phyloP scores from a whole-genome alignment of 2,329 filamentous ascomycete species.

The Chaetomiaceae sp. region DNA sequence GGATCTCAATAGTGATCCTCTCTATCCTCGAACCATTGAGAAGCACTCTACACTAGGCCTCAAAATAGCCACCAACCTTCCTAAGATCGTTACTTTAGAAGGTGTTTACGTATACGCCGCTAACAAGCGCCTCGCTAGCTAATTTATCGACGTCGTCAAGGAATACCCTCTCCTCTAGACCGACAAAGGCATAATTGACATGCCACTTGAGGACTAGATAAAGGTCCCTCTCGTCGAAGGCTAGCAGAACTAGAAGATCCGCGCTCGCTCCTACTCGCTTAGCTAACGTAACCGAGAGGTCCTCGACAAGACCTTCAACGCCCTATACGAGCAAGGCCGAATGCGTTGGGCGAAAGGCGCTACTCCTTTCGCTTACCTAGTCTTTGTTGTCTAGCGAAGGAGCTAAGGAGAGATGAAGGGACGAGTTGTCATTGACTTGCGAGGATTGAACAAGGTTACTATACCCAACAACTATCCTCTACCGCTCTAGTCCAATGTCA shows the following conservation, averaged over 20 bases:
- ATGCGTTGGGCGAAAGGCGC: no score
- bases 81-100: background rate
- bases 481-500: no score
- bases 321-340: background rate
- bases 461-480: conserved; percentile 1
- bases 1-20: background rate
- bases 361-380: background rate
- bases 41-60: background rate
- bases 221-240: background rate
- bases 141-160: background rate
- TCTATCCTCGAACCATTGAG: background rate
- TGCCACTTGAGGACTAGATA: background rate
- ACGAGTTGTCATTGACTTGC: background rate
- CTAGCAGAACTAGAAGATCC: background rate
- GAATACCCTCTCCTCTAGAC: background rate
- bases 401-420: background rate
- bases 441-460: background rate
- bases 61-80: background rate
- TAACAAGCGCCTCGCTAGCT: background rate
- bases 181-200: background rate
- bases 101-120: background rate
- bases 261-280: background rate
- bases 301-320: background rate
- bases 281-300: background rate
- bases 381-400: background rate